Conservation (phyloP, 805 yeast genomes). For the Wickerhamiella kurtzmanii region DNA sequence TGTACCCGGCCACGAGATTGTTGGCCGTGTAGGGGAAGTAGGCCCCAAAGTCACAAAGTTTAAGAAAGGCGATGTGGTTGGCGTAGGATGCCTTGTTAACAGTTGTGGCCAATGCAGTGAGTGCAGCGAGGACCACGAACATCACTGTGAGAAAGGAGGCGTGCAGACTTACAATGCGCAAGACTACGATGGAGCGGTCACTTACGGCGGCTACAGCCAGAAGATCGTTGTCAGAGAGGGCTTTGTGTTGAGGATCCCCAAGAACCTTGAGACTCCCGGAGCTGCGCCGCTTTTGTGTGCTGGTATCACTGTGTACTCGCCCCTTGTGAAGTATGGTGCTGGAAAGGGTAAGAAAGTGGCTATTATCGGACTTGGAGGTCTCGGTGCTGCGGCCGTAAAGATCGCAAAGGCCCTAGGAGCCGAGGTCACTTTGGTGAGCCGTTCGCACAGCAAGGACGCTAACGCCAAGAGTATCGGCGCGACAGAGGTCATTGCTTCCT, state of each 20-base stretch:
- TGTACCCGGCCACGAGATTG: constrained; percentile 39
- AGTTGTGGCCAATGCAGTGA: constrained; percentile 50
- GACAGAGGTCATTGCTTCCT: constrained; percentile 39
- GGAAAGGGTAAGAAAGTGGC: constrained; percentile 44
- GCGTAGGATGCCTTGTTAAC: constrained; percentile 58
- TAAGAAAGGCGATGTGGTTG: constrained; percentile 62
- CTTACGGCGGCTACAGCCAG: constrained; percentile 36
- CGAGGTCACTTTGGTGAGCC: constrained; percentile 45
- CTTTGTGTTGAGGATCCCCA: constrained; percentile 54
- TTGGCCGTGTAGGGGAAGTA: constrained; percentile 29
- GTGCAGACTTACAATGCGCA: constrained; percentile 39
- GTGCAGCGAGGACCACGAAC: constrained; percentile 43
- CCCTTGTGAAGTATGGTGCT: constrained; percentile 37
- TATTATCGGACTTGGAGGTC: constrained; percentile 52
- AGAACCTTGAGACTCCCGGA: constrained; percentile 34
- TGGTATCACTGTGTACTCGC: constrained; percentile 60
- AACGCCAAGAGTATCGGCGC: constrained; percentile 46
- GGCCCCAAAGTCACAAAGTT: constrained; percentile 42
- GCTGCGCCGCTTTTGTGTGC: constrained; percentile 72
- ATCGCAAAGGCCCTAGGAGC: constrained; percentile 53
- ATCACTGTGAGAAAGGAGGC: constrained; percentile 35
- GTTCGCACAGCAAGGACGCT: constrained; percentile 36
- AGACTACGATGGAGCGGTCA: constrained; percentile 47
- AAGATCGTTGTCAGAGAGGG: constrained; percentile 37
- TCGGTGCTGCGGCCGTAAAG: constrained; percentile 51